Percentiles rank a stretch among this genome's conserved stretches.
Conservation (phyloP, 2,329 filamentous ascomycete genomes). For the Colletotrichum neosansevieriae region DNA sequence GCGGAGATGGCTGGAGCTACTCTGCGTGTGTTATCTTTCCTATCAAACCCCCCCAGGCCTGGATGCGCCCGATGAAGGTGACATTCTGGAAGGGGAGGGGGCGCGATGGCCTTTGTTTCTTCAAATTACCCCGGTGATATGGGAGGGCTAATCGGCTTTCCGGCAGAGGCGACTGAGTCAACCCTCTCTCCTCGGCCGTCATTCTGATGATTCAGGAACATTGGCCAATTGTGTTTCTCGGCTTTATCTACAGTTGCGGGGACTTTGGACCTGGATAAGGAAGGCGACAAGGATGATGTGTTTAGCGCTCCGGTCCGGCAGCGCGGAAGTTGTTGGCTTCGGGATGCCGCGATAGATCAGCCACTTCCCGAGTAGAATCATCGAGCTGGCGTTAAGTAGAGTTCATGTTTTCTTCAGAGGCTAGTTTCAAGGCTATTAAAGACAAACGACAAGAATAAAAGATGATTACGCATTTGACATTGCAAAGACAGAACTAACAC, state of each 20-base stretch:
- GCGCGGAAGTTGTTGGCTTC: slow-evolving; percentile 4
- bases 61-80: background rate
- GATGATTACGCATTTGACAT: too few species aligned
- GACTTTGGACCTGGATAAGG: background rate
- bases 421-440: too few species aligned
- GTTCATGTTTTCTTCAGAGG: too few species aligned
- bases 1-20: background rate
- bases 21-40: slow-evolving; percentile 23
- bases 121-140: slow-evolving; percentile 6
- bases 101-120: background rate
- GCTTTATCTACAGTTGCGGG: slow-evolving; percentile 33
- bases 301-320: slow-evolving; percentile 14
- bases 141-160: background rate
- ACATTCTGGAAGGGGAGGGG: background rate
- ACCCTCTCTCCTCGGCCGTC: background rate
- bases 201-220: background rate
- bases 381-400: fast-evolving
- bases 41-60: slow-evolving; percentile 1
- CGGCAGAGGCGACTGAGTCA: background rate
- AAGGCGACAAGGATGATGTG: slow-evolving; percentile 20
- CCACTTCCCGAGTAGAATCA: slow-evolving; percentile 11
- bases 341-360: slow-evolving; percentile 13
- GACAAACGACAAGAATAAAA: too few species aligned
- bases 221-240: slow-evolving; percentile 30
- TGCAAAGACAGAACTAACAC: too few species aligned